These are phyloP conservation scores for Prillingera fragicola DNA, from an alignment of 1,284 basidiomycete species.

Conservation along the genomic window DNA sequence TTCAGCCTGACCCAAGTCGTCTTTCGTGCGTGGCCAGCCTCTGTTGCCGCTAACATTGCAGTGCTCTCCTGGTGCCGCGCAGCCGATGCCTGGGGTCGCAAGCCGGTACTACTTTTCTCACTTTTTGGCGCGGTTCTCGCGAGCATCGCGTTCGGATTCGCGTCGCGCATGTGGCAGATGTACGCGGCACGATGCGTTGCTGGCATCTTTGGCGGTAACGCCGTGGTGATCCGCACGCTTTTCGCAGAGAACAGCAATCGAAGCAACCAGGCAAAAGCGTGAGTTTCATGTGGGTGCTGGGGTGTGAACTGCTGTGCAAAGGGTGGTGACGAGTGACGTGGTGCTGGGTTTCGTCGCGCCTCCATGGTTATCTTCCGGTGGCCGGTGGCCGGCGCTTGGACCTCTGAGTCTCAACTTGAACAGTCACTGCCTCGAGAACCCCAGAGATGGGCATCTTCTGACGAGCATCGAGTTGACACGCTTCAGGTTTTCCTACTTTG, in stretches of 20 bases:
- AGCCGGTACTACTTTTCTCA: constrained; percentile 22
- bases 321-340: no score
- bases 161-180: constrained; percentile 27
- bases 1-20: constrained; percentile 24
- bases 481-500: constrained; percentile 26
- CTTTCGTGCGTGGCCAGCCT: constrained; percentile 10
- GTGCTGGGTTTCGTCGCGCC: no score
- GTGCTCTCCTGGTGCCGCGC: constrained; percentile 26
- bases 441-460: no score
- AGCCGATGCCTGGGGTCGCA: constrained; percentile 23
- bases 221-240: constrained; percentile 28
- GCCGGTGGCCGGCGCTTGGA: no score
- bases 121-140: constrained; percentile 20
- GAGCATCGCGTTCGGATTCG: constrained; percentile 19
- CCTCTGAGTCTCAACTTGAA: no score
- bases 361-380: no score
- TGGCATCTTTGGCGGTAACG: constrained; percentile 30
- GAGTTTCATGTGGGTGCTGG: constrained; percentile 4
- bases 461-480: no score
- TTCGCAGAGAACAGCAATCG: constrained; percentile 26
- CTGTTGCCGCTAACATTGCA: background rate
- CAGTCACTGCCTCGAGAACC: no score
- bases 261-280: constrained; percentile 27
- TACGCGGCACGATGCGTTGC: constrained; percentile 25
- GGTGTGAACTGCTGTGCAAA: no score